Evolutionary conservation across 345 rosid species (phyloP).

Genomic region (Syzygium jambos): DNA sequence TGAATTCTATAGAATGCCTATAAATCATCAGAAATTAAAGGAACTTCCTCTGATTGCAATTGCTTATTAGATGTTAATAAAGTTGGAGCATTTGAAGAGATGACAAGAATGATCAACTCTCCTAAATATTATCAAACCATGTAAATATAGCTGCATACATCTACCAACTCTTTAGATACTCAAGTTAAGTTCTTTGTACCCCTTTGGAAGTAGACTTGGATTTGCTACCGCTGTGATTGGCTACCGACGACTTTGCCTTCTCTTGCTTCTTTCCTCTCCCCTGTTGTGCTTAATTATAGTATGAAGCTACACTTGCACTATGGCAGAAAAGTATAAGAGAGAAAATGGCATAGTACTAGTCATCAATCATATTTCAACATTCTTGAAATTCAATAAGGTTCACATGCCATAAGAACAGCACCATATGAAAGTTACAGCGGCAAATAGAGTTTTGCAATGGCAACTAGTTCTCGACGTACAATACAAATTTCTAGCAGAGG

Average conservation of each 20-base stretch:
- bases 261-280: conserved; percentile 39
- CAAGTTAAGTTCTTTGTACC: conserved; percentile 4
- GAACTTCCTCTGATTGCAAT: neutral
- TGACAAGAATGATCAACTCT: neutral
- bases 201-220: conserved; percentile 37
- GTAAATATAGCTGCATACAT: neutral
- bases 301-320: too few relatives aligned
- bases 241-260: conserved; percentile 43
- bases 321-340: too few relatives aligned
- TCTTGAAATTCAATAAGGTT: too few relatives aligned
- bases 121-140: neutral
- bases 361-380: too few relatives aligned
- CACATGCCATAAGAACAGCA: too few relatives aligned
- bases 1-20: neutral
- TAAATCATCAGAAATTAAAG: neutral
- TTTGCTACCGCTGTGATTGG: conserved; percentile 45
- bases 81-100: neutral
- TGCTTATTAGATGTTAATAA: neutral
- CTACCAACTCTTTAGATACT: neutral
- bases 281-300: too few relatives aligned
- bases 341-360: too few relatives aligned
- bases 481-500: too few relatives aligned
- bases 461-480: too few relatives aligned
- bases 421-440: too few relatives aligned
- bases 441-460: too few relatives aligned